phyloP scores from a whole-genome alignment of 1,139 yeast species.

The Protomyces gravidus region DNA sequence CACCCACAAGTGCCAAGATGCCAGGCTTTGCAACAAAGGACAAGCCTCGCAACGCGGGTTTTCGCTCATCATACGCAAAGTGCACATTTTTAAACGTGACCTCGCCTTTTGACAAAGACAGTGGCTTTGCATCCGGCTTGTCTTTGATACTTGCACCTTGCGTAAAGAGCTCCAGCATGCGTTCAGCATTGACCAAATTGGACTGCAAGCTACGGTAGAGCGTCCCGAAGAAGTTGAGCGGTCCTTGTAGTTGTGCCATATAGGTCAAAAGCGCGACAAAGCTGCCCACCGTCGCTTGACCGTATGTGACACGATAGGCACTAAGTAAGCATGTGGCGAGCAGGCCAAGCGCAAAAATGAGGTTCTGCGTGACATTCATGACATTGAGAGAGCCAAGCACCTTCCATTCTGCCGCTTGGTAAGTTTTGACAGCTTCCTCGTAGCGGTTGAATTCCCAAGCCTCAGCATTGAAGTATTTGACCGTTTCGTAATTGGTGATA shows the following conservation, averaged over 20 bases:
- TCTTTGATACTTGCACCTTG: slow-evolving; percentile 32
- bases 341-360: slow-evolving; percentile 82
- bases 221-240: slow-evolving; percentile 34
- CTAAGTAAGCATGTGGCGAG: slow-evolving; percentile 98
- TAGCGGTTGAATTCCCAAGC: slow-evolving; percentile 72
- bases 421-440: slow-evolving; percentile 65
- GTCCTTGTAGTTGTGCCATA: slow-evolving; percentile 79
- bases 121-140: slow-evolving; percentile 49
- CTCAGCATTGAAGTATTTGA: slow-evolving; percentile 90
- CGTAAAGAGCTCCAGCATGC: slow-evolving; percentile 32
- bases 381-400: slow-evolving; percentile 89
- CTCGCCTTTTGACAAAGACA: slow-evolving; percentile 50
- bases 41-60: slow-evolving; percentile 78
- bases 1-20: slow-evolving; percentile 82
- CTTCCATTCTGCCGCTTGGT: slow-evolving; percentile 77
- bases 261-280: slow-evolving; percentile 53
- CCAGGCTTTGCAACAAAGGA: slow-evolving; percentile 86
- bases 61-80: slow-evolving; percentile 82
- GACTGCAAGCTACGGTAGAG: slow-evolving; percentile 34
- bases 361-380: slow-evolving; percentile 83
- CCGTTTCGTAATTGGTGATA: slow-evolving; percentile 86
- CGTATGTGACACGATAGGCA: slow-evolving; percentile 79
- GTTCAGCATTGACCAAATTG: slow-evolving; percentile 34
- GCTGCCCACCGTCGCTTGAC: slow-evolving; percentile 84
- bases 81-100: slow-evolving; percentile 84